Conservation (phyloP, 192 early-diverging fungal species). For the Coemansia sp. region DNA sequence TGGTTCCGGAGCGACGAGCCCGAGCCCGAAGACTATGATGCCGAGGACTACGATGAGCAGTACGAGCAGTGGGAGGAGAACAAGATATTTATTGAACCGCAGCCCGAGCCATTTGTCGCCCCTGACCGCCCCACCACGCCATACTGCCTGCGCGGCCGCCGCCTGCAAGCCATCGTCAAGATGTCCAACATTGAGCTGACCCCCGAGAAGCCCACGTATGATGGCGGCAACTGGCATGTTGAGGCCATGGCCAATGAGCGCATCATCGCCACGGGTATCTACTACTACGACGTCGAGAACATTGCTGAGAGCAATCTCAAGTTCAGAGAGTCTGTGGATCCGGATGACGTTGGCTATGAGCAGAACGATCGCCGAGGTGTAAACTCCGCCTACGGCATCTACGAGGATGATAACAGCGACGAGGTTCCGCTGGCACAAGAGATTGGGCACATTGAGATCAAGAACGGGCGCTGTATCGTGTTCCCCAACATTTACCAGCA, state of each 20-base stretch:
- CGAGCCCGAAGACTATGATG: constrained; percentile 16
- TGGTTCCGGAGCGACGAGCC: constrained; percentile 19
- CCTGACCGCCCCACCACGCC: constrained; percentile 27
- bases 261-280: constrained; percentile 71
- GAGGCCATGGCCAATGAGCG: constrained; percentile 71
- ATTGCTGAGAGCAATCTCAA: constrained; percentile 60
- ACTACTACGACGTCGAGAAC: constrained; percentile 71
- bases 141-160: constrained; percentile 34
- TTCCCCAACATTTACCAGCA: constrained; percentile 78
- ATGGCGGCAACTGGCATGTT: constrained; percentile 65
- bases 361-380: constrained; percentile 1
- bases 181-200: constrained; percentile 66
- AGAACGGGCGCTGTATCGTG: constrained; percentile 60
- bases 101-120: constrained; percentile 39
- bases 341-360: background rate
- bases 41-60: constrained; percentile 17
- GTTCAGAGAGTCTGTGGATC: constrained; percentile 52
- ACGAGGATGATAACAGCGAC: constrained; percentile 10
- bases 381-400: constrained; percentile 40
- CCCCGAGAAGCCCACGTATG: constrained; percentile 61
- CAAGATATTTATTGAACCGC: constrained; percentile 20
- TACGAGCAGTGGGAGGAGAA: constrained; percentile 21
- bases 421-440: constrained; percentile 35
- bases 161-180: constrained; percentile 68
- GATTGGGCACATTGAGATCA: constrained; percentile 48